Base-by-base conservation (phyloP, 306 rosid species). In the Castanopsis chinensis region DNA sequence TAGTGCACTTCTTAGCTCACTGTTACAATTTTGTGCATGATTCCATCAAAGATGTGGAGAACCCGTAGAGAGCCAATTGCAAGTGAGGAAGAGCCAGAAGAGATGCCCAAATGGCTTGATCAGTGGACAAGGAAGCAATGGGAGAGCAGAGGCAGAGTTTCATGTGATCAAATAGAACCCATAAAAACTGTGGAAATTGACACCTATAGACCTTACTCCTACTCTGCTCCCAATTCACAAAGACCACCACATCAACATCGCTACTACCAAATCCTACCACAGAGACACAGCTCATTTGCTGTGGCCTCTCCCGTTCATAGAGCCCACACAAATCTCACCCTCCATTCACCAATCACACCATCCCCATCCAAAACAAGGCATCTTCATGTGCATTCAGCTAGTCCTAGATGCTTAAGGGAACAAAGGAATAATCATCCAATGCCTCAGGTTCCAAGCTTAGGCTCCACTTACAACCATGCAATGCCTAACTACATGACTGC, bases 181-280 rank as follows among this genome's bases (percentile, higher is more conserved):
- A 68, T 89, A 32, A 89, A 89, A 63, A 85, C 87, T 33, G 92
- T 87, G 68, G 90, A 87, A 80, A 85, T 89, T 17, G 92, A 89
- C 84, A 89, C 86, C 0, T 86, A 15, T 70, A 74, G 76, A 63
- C 89, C 89, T 19, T 76, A 67, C 79, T 80, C 87, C 74, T 72
- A 80, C 70, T 69, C 77, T 14, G 18, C 59, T 25, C 41, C 54
- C 18, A 54, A 68, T 18, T 20, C 56, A 51, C 78, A 68, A 32
- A 37, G 65, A 55, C 1, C 83, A 57, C 19, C 64, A 5, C 45
- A 85, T 11, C 74, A 69, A 17, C 78, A 32, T 65, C 73, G 68
- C 15, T 27, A 35, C 23, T 54, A 53, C 14, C 79, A 41, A 41
- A 41, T 41, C 45, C 45, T 68, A 76, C 83, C 68, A 21, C 71